These are phyloP conservation scores for Monosporascus sp. DNA, from an alignment of 2,329 filamentous ascomycete genomes.

Conservation along the genomic window DNA sequence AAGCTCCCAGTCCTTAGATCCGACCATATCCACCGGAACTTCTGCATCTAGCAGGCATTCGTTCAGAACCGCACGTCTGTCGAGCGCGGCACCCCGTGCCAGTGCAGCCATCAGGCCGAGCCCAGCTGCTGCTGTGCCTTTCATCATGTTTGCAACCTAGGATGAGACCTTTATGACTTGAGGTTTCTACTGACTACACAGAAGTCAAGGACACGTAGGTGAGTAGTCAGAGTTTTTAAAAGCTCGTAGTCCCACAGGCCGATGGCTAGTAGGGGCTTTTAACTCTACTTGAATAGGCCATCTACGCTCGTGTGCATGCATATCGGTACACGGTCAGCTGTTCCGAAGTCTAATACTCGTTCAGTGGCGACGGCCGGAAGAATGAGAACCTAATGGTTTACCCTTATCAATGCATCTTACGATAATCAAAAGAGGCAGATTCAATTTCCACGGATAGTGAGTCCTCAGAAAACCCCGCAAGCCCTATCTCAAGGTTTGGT, in stretches of 20 bases:
- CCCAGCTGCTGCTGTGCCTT: not conserved
- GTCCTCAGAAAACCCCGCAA: not conserved
- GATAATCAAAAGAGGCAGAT: not conserved
- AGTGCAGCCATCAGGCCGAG: constrained; percentile 25
- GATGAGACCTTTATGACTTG: not conserved
- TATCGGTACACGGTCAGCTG: not conserved
- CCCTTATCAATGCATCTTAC: not conserved
- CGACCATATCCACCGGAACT: constrained; percentile 17
- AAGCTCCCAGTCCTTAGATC: constrained; percentile 23
- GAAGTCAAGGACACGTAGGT: not conserved
- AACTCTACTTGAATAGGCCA: not conserved
- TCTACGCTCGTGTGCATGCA: not conserved
- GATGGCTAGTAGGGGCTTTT: not conserved
- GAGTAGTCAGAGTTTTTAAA: not conserved
- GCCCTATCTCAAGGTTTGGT: not conserved
- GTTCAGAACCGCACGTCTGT: constrained; percentile 20
- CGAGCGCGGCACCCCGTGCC: constrained; percentile 14
- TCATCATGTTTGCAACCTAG: not conserved
- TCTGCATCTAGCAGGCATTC: constrained; percentile 20
- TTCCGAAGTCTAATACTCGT: not conserved
- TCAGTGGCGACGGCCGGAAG: not conserved
- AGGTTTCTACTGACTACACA: not conserved
- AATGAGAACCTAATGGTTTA: not conserved
- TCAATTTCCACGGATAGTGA: not conserved
- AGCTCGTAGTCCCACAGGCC: not conserved